Base-by-base conservation (phyloP, 805 yeast genomes). In the Schwanniomyces yamadae region DNA sequence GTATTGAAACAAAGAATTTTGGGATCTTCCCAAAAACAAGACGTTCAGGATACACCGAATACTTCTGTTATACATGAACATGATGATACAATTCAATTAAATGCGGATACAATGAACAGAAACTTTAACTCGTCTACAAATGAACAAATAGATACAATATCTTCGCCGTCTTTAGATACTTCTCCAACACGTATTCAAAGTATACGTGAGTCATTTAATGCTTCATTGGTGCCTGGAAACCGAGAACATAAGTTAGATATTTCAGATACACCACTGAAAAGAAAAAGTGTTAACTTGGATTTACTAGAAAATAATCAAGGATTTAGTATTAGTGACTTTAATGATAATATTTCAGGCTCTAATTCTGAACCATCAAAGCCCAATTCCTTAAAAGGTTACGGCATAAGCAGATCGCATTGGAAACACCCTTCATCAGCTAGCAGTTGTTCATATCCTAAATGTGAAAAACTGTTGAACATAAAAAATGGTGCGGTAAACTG, bases 401-500 rank as follows among this genome's bases (percentile, higher is more conserved):
- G 30, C 22, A 65, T 71, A 33, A 70, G 79, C 0, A 63, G 75
- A 30, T 46, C 58, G 12, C 87, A 78, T 53, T 88, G 84, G 89
- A 68, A 66, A 45, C 73, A 63, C 27, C 78, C 79, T 5, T 35
- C 63, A 0, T 66, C 69, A 0, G 36, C 47, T 5, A 24, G 40
- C 26, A 33, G 26, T 1, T 81, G 89, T 43, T 47, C 69, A 1
- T 50, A 54, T 19, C 40, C 42, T 0, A 46, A 48, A 0, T 82
- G 88, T 48, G 37, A 46, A 6, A 71, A 61, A 34, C 46, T 41
- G 4, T 59, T 83, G 24, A 71, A 62, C 33, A 62, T 75, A 18
- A 73, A 77, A 39, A 74, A 71, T 45, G 86, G 84, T 0, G 57
- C 71, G 2, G 76, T 77, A 5, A 82, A 87, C 54, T 86, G 96